phyloP scores from a whole-genome alignment of 306 rosid species.

The Luffa acutangula region DNA sequence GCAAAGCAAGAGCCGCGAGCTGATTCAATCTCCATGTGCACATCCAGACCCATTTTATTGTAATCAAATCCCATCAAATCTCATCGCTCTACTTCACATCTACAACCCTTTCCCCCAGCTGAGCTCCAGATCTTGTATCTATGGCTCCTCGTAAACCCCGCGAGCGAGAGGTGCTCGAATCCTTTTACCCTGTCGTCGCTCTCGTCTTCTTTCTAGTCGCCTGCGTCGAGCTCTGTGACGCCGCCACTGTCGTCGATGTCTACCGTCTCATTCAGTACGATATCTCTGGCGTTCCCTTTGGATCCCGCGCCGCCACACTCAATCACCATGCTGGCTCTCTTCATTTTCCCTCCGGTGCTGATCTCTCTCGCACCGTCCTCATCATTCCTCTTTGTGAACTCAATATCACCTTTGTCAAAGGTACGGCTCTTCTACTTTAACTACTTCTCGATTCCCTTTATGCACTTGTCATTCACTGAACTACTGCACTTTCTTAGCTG shows the following conservation, averaged over 20 bases:
- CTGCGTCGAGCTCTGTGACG: conserved; percentile 90
- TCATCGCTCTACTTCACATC: not conserved
- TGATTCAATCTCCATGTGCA: not conserved
- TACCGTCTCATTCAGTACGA: conserved; percentile 93
- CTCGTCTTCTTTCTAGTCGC: conserved; percentile 63
- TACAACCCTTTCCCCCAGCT: not conserved
- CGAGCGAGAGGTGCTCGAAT: conserved; percentile 50
- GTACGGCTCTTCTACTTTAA: conserved; percentile 17
- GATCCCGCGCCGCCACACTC: conserved; percentile 89
- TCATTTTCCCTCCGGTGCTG: conserved; percentile 66
- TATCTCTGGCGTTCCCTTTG: conserved; percentile 73
- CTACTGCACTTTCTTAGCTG: not conserved
- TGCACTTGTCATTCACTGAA: not conserved
- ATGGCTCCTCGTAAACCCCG: conserved; percentile 40
- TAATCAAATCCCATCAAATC: not conserved
- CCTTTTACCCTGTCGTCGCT: conserved; percentile 61
- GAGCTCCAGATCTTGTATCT: conserved; percentile 8
- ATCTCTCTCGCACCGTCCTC: conserved; percentile 92
- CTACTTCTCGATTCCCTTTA: not conserved
- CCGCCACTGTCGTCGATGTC: conserved; percentile 91
- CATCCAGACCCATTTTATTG: not conserved
- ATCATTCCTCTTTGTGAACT: conserved; percentile 75
- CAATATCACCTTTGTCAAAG: conserved; percentile 66
- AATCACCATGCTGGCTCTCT: conserved; percentile 89
- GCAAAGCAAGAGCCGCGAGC: not conserved